Evolutionary conservation across 1,284 basidiomycete genomes (phyloP).

Genomic region (Leccinum cinnamomeum): DNA sequence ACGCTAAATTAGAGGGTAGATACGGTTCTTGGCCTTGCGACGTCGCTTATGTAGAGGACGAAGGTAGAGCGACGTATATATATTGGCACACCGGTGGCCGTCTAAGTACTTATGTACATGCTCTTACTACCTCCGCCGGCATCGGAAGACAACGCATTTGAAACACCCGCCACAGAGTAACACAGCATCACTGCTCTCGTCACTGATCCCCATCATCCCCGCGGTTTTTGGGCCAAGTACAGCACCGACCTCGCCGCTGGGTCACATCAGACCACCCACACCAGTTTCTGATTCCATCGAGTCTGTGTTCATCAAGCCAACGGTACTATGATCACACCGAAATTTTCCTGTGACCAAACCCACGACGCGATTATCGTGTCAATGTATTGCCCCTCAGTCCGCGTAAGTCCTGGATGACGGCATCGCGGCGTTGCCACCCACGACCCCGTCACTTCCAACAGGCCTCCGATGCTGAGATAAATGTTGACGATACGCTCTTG

Average conservation of each 20-base stretch:
- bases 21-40: background rate
- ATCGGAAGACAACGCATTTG: background rate
- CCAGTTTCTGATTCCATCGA: background rate
- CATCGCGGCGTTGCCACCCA: conserved; percentile 14
- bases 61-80: background rate
- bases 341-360: conserved; percentile 74
- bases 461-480: conserved; percentile 78
- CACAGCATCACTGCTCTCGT: background rate
- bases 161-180: background rate
- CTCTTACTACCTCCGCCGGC: too few relatives aligned
- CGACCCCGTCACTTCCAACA: conserved; percentile 31
- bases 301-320: background rate
- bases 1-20: background rate
- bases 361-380: conserved; percentile 55
- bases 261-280: background rate
- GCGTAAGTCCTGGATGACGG: conserved; percentile 49
- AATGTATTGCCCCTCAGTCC: conserved; percentile 74
- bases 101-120: too few relatives aligned
- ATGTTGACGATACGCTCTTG: conserved; percentile 68
- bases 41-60: conserved; percentile 11
- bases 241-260: background rate
- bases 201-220: conserved; percentile 6
- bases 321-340: conserved; percentile 71
- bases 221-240: conserved; percentile 3
- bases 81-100: background rate